Base-by-base conservation (phyloP, 2,329 filamentous ascomycete species). In the Pseudohalonectria lignicola region DNA sequence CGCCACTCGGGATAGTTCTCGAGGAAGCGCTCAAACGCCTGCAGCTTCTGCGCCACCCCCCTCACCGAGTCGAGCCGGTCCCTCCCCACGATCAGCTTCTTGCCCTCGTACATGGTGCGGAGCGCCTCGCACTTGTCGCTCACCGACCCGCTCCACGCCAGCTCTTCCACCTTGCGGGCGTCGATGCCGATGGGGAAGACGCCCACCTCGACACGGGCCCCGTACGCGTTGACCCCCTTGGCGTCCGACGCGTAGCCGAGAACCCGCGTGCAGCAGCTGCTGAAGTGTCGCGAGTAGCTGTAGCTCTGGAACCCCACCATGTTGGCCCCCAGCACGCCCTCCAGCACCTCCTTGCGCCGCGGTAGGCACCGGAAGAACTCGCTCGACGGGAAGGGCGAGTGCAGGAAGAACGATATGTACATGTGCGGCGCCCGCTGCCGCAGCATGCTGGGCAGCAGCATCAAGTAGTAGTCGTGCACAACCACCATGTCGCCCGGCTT, bases 121-220 rank as follows among this genome's bases (percentile, higher is more conserved):
- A 95, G 75, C 0, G 76, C 78, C 39, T 71, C 61, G 53, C 87
- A 86, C 53, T 85, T 77, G 39, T 84, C 75, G 16, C 84, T 80
- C 18, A 79, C 76, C 0, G 75, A 65, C 32, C 79, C 69, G 4
- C 75, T 76, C 60, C 85, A 94, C 1, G 88, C 88, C 33, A 77
- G 65, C 38, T 71, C 72, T 53, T 86, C 78, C 13, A 92, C 86
- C 44, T 81, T 79, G 43, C 74, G 73, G n/a, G 82, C 85, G 56
- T 95, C 86, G 48, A 96, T 94, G 26, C 90, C 92, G 44, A 95
- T 94, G 13, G 90, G 88, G 56, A 94, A 94, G 13, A 94, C 86
- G 40, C 90, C 88, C 16, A 95, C 85, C 37, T 88, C 85, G 18
- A 94, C 86, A 48, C 90, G 84, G 9, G 82, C 76, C 7, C 88